Evolutionary conservation across 2,329 filamentous ascomycete genomes (phyloP), one percentile per base, ranked within the genome.

Genomic region (Xylaria sp.): DNA sequence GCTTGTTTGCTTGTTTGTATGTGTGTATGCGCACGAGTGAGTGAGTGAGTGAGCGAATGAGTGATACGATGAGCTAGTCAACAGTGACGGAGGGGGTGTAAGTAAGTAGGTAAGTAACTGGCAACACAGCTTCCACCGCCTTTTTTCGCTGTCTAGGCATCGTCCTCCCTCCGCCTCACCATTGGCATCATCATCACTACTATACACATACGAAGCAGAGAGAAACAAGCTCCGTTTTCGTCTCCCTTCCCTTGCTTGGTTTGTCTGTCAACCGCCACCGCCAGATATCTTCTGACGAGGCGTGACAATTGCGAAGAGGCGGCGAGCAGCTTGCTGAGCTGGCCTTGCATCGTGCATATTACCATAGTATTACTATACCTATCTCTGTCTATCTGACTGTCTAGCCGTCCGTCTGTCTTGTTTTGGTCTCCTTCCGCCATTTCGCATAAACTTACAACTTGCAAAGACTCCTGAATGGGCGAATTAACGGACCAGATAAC

Each of bases 301-400:
- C 63, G 38, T 59, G 36, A 64, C 42, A 58, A 59, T 51, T 20
- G 60, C 59, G 40, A 62, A 71, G 58, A 60, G 67, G 67, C 67
- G 69, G 61, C 57, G 61, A 69, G 60, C 42, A 60, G 53, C 65
- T 63, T 71, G 70, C 67, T 71, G 67, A 65, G 74, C 66, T 76
- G 74, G 74, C 74, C 72, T 67, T 76, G 74, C 74, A 76, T 76
- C 66, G 70, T 72, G 73, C 74, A 73, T 74, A 68, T 68, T 70
- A 71, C 69, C 65, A 58, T 58, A 13, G 11, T 38, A 23, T 33
- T 71, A 67, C 69, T 40, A 40, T 40, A 17, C 10, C 63, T 69
- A 26, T 42, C 40, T 44, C 20, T 57, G 2, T 33, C 64, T 58
- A 59, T 36, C 38, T 38, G 54, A 23, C 36, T 33, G 26, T 38